Base-by-base conservation (phyloP, 768 basidiomycete genomes). In the Calocybe gangraenosa region DNA sequence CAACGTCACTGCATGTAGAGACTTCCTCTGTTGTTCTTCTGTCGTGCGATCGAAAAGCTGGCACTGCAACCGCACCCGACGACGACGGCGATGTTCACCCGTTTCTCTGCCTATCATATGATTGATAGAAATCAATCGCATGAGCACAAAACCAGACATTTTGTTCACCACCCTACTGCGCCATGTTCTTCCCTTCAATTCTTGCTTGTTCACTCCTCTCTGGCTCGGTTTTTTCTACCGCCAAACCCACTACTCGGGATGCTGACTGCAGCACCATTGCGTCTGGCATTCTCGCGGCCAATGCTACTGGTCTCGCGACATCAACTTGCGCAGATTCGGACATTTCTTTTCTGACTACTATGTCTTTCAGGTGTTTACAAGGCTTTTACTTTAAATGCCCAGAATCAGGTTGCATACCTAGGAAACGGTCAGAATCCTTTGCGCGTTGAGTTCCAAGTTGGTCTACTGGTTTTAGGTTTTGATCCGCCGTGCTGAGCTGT, bases 221-320 rank as follows among this genome's bases (percentile, higher is more conserved):
- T 23, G 17, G 15, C 9, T 31, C 19, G 14, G 19, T 39, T 20
- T 10, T 37, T 15, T 15, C 18, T 8, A n/a, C n/a, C n/a, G 41
- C 31, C n/a, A 42, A 42, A 11, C 31, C 41, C 6, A 15, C 23
- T 3, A 3, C n/a, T 46, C 39, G 37, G 11, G 45, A 40, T 19
- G n/a, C n/a, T 28, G 45, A 46, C 17, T 46, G 45, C 39, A 40
- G 31, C 21, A 40, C 45, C 11, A 46, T 40, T 35, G 30, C 33
- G 5, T 46, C 45, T 8, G 45, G 45, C 22, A 40, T 46, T 9
- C 30, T 46, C 10, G 45, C 45, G 2, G 45, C 45, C n/a, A 40
- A 46, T 40, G 45, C 39, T 28, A 40, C 37, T 22, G 45, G 45
- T 46, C 33, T 38, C 1, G 10, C 25, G 10, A 34, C 10, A 20